Evolutionary conservation across 495 filamentous ascomycete species (phyloP).

Genomic region (Xylaria scruposa): DNA sequence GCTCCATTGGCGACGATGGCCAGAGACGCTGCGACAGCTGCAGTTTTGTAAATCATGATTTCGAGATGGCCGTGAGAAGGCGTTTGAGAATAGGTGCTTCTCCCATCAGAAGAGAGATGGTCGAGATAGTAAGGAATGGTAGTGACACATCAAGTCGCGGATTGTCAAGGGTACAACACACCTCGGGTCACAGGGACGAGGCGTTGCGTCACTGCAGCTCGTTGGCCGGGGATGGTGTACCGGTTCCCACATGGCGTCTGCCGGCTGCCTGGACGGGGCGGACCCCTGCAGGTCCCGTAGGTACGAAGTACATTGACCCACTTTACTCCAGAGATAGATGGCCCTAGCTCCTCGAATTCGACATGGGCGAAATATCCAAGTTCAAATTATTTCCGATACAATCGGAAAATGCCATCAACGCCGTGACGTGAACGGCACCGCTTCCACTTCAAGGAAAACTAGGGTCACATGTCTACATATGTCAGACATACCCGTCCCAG

Average conservation of each 20-base stretch:
- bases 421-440: neutral
- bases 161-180: neutral
- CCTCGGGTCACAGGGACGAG: neutral
- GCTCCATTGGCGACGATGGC: conserved; percentile 54
- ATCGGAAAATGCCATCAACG: conserved; percentile 3
- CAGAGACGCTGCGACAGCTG: conserved; percentile 37
- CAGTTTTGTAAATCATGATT: conserved; percentile 35
- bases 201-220: conserved; percentile 11
- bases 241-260: conserved; percentile 7
- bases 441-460: conserved; percentile 21
- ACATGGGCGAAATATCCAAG: neutral
- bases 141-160: neutral
- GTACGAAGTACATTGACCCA: too few species aligned
- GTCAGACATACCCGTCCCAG: conserved; percentile 36
- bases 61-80: neutral
- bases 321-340: neutral
- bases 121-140: neutral
- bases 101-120: conserved; percentile 22
- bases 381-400: neutral
- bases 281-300: neutral
- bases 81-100: neutral
- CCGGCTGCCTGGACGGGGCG: neutral
- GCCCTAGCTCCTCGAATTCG: neutral
- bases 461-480: conserved; percentile 44
- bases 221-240: neutral